Percentiles rank a stretch among this genome's conserved stretches.
phyloP scores from a whole-genome alignment of 2,329 filamentous ascomycete species.

The Aspergillus clavatus region DNA sequence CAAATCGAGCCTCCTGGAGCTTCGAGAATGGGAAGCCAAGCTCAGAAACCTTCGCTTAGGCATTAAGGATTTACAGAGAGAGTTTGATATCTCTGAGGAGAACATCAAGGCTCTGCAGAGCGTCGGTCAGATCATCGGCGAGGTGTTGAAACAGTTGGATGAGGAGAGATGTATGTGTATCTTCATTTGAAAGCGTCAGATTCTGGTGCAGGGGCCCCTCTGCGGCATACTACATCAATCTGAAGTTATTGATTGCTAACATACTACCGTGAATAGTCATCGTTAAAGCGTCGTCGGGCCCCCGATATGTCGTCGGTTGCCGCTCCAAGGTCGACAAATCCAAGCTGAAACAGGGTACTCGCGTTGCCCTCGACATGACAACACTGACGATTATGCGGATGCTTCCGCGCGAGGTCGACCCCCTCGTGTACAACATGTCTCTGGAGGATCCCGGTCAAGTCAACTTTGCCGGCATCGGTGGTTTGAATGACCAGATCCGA shows the following conservation, averaged over 20 bases:
- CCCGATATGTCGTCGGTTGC: slow-evolving; percentile 96
- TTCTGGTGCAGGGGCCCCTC: too few relatives aligned
- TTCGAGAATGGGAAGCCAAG: slow-evolving; percentile 98
- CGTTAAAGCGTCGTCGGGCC: slow-evolving; percentile 95
- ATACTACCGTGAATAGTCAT: slow-evolving; percentile 61
- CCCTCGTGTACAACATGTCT: slow-evolving; percentile 99
- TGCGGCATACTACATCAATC: too few relatives aligned
- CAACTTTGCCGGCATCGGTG: slow-evolving; percentile 96
- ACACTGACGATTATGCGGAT: slow-evolving; percentile 99
- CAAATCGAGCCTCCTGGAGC: slow-evolving; percentile 81
- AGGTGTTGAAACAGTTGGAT: slow-evolving; percentile 97
- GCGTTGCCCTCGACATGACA: slow-evolving; percentile 97
- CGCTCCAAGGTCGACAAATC: slow-evolving; percentile 96
- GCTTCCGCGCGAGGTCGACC: slow-evolving; percentile 96
- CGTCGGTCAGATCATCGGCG: slow-evolving; percentile 97
- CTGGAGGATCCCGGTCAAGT: slow-evolving; percentile 95
- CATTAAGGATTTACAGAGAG: slow-evolving; percentile 90
- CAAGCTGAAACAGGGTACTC: slow-evolving; percentile 96
- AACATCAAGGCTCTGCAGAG: slow-evolving; percentile 99
- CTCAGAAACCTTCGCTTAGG: slow-evolving; percentile 89
- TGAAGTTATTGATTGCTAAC: slow-evolving; percentile 13
- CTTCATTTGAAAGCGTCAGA: not conserved
- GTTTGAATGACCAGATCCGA: slow-evolving; percentile 95
- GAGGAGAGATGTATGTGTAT: slow-evolving; percentile 84
- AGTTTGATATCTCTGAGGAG: slow-evolving; percentile 95